Base-by-base conservation (phyloP, 352 stramenopile species). In the Phytophthora ramorum region DNA sequence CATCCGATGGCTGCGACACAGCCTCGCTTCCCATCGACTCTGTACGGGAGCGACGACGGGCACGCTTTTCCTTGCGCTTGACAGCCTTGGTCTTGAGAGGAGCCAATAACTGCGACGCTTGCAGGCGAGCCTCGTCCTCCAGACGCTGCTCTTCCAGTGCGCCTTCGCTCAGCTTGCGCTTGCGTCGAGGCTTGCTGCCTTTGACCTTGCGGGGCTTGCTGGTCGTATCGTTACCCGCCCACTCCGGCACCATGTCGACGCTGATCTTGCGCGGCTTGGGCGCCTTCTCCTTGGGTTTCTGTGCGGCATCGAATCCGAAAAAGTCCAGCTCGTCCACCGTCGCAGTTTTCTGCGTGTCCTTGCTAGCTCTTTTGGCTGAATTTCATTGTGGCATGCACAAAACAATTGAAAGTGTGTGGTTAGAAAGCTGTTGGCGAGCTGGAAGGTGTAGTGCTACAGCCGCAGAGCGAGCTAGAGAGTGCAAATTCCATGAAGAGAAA, bases 121-220 rank as follows among this genome's bases (percentile, higher is more conserved):
- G 79, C 14, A 75, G 75, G 16, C 85, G 85, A 58, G 87, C 84
- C 43, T 94, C 81, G 26, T 94, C 78, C 51, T 78, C 77, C 26
- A 93, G 56, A 43, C 65, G 71, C 56, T 90, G 82, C 68, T 94
- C 84, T 37, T 92, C 85, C 19, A 91, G 55, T 10, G 84, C 87
- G 40, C 87, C 84, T 61, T 93, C 87, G 52, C 85, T 96, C 53
- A 96, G 71, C 62, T 94, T 96, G 59, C 85, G 85, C 69, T 94
- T 93, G 49, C 84, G 84, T 12, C 85, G 85, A 51, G 78, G 82
- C 62, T 85, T 91, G 64, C 87, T 94, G 24, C 87, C 83, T 44
- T 78, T 71, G 0, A 40, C 57, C 22, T 76, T 85, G 43, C 64
- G 78, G 28, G 74, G 71, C 56, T 89, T 88, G 22, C 4, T 68